Evolutionary conservation across 202 grass and related monocot species (phyloP), one percentile per base, ranked within the genome.

Genomic region (Brachypodium distachyon): DNA sequence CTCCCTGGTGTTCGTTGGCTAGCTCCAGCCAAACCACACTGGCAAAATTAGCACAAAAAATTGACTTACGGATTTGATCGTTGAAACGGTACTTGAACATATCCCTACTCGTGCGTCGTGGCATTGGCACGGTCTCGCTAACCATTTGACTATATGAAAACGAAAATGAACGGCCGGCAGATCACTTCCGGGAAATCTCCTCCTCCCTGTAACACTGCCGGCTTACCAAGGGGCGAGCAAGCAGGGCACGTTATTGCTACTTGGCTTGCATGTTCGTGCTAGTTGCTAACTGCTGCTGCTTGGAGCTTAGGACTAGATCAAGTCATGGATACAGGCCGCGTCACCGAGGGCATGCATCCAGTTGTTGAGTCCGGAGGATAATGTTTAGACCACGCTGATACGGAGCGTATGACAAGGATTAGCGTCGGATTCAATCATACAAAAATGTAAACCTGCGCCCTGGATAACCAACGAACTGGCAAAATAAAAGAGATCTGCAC

Each of bases 391-490:
- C 69, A 83, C 67, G 75, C 53, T 61, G 53, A 62, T 12, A 56
- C 53, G 61, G 81, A 38, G 38, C 42, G 42, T 88, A 52, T 80
- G 81, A 84, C 81, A 71, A 17, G 76, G 76, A 84, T 80, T 28
- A 62, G 70, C 76, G 81, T 75, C 61, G 55, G 86, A 80, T 51
- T 44, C 66, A 43, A 16, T 9, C 46, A 25, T 4, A 13, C 6
- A 64, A 60, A 47, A 46, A 46, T 25, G 6, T 5, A 33, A 21
- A 12, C 0, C 9, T 2, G 12, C 19, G 0, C 21, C 21, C 34
- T 58, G 23, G 16, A 29, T 50, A 9, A 51, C 7, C 31, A 1
- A 53, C 4, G 16, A 61, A 61, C 38, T 41, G 42, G 76, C 41
- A 58, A 83, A 76, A 57, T 1, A 50, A n/a, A 33, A 9, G n/a